Evolutionary conservation across 371 early-diverging fungal species (phyloP), one percentile per base, ranked within the genome.

Genomic region (Zancudomyces culisetae): DNA sequence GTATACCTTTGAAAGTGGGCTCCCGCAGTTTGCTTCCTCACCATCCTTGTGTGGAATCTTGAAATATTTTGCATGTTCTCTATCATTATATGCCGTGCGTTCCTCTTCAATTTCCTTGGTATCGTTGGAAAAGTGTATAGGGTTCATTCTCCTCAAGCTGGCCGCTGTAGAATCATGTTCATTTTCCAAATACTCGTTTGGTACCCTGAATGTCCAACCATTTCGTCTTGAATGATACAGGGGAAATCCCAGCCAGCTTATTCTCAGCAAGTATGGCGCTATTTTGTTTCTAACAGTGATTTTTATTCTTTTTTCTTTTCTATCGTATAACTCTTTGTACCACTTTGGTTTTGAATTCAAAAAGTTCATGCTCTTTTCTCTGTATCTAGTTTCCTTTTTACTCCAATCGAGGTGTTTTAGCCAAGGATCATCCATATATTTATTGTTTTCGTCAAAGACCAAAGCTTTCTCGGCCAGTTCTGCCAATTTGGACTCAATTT

Each of bases 11-110:
- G 84, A 70, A 12, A 96, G 69, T 1, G 92, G 92, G 53, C 80
- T 89, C 6, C 90, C 91, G 54, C 83, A 83, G 60, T 88, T 86
- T 2, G 70, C 71, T 0, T 70, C 69, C 8, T 85, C 86, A 20
- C 94, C 93, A 51, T 81, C 82, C 47, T 84, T 81, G 64, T 93
- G 92, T 2, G 95, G 95, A 0, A 95, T 70, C 21, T 80, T 79
- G 55, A 77, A 69, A 55, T 79, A 87, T 1, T 60, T 55, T n/a
- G 39, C 57, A 0, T 45, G 53, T 2, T 18, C n/a, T n/a, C n/a
- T n/a, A 53, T 76, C 78, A 4, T 21, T 49, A 2, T 63, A 60
- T 4, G 69, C 68, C 24, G 48, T 54, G 8, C 42, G 27, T 48
- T 76, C 73, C 48, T 75, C 78, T 1, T 53, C 51, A 1, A 73